Conservation (phyloP, 2,329 filamentous ascomycete species). For the Aspergillus persii region DNA sequence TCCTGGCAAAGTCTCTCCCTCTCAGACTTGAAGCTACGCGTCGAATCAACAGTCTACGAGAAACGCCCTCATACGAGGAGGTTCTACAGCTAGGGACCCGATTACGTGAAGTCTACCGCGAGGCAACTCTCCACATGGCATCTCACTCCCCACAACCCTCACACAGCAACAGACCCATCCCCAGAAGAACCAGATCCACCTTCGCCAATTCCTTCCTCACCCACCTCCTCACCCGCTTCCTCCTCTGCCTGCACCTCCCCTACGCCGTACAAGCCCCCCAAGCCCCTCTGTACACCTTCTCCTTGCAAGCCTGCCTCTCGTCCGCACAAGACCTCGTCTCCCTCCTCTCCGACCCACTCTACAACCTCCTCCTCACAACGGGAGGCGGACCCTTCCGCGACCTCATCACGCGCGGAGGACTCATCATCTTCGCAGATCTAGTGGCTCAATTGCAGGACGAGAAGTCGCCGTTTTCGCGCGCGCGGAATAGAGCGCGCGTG, state of each 20-base stretch:
- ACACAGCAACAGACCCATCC: no score
- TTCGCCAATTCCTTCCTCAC: constrained; percentile 5
- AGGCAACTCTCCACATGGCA: not conserved
- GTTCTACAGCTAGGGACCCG: constrained; percentile 18
- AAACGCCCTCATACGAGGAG: constrained; percentile 19
- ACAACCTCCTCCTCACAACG: constrained; percentile 20
- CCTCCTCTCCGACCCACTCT: constrained; percentile 23
- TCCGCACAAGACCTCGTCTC: constrained; percentile 24
- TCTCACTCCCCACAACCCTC: no score
- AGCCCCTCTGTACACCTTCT: constrained; percentile 26
- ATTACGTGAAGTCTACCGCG: constrained; percentile 11
- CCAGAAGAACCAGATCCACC: no score
- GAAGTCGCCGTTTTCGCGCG: constrained; percentile 10
- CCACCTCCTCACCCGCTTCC: constrained; percentile 22
- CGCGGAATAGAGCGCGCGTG: constrained; percentile 9
- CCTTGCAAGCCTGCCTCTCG: constrained; percentile 26
- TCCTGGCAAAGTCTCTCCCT: constrained; percentile 15
- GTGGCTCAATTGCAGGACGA: constrained; percentile 3
- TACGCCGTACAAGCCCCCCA: constrained; percentile 24
- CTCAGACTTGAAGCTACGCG: constrained; percentile 12
- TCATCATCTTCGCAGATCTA: constrained; percentile 22
- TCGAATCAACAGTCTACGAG: constrained; percentile 23
- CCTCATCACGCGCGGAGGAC: constrained; percentile 22
- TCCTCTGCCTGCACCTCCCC: constrained; percentile 20
- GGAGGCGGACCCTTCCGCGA: constrained; percentile 33